A percentile compares a stretch with the other conserved stretches of the same genome.
phyloP scores from a whole-genome alignment of 2,329 filamentous ascomycete species.

The Nigrograna mackinnonii region DNA sequence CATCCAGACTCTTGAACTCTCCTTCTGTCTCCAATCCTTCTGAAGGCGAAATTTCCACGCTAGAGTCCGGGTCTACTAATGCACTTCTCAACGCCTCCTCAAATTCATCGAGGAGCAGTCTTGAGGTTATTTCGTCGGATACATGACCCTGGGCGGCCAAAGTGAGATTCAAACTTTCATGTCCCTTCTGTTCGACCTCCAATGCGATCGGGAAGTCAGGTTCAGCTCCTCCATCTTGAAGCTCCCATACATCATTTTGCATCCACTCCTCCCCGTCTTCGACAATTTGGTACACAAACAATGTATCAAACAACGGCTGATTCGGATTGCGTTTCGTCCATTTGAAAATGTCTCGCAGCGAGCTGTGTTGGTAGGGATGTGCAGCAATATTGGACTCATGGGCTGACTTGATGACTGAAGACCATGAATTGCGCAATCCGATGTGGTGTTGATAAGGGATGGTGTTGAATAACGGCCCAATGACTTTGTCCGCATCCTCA shows the following conservation, averaged over 20 bases:
- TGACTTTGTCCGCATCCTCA: slow-evolving; percentile 65
- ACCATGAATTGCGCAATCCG: slow-evolving; percentile 57
- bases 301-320: slow-evolving; percentile 68
- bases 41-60: slow-evolving; percentile 8
- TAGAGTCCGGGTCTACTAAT: slow-evolving; percentile 32
- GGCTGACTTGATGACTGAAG: slow-evolving; percentile 62
- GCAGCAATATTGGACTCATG: slow-evolving; percentile 72
- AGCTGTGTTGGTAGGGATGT: slow-evolving; percentile 76
- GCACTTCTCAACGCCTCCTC: slow-evolving; percentile 42
- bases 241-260: slow-evolving; percentile 57
- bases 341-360: slow-evolving; percentile 78
- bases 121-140: slow-evolving; percentile 37
- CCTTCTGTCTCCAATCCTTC: too few relatives aligned
- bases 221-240: slow-evolving; percentile 41
- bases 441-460: slow-evolving; percentile 68
- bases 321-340: slow-evolving; percentile 65
- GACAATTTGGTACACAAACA: slow-evolving; percentile 78
- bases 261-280: slow-evolving; percentile 21
- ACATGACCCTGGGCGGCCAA: slow-evolving; percentile 61
- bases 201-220: slow-evolving; percentile 79
- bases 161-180: slow-evolving; percentile 57
- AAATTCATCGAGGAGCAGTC: slow-evolving; percentile 49
- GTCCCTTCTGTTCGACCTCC: slow-evolving; percentile 63
- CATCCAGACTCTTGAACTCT: not conserved
- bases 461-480: slow-evolving; percentile 90